Evolutionary conservation across 352 stramenopile species (phyloP).

Genomic region (Pythium coloratum): DNA sequence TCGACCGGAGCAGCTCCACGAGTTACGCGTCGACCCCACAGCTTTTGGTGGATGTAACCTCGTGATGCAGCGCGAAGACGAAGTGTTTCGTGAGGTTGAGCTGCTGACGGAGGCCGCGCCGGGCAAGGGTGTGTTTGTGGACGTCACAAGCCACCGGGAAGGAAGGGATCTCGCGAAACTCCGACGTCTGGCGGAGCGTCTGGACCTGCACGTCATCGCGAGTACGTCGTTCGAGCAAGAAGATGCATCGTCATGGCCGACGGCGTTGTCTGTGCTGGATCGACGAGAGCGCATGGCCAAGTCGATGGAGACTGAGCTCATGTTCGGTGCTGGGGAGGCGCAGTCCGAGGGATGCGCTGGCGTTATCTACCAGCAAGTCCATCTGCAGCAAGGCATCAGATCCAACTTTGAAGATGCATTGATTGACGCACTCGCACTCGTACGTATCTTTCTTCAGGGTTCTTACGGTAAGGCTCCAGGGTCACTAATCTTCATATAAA

Average conservation of each 20-base stretch:
- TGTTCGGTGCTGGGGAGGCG: conserved; percentile 52
- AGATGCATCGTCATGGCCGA: conserved; percentile 17
- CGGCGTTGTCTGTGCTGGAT: conserved; percentile 24
- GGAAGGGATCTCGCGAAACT: conserved; percentile 38
- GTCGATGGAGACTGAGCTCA: conserved; percentile 57
- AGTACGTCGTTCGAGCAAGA: conserved; percentile 55
- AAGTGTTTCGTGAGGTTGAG: conserved; percentile 73
- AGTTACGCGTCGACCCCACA: conserved; percentile 45
- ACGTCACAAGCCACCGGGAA: conserved; percentile 51
- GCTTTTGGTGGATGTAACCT: conserved; percentile 48
- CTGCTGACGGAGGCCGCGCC: conserved; percentile 19
- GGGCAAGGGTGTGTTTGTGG: conserved; percentile 40
- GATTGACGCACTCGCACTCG: conserved; percentile 36
- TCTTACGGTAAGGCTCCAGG: no score
- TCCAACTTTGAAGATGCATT: conserved; percentile 37
- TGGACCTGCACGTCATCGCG: conserved; percentile 49
- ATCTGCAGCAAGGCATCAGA: conserved; percentile 6
- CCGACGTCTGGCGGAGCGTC: conserved; percentile 31
- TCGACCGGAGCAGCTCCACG: conserved; percentile 50
- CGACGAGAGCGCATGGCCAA: conserved; percentile 56
- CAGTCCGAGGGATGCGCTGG: conserved; percentile 33
- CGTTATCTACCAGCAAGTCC: conserved; percentile 72
- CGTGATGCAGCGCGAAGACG: conserved; percentile 64
- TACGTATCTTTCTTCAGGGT: conserved; percentile 7
- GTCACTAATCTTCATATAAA: conserved; percentile 11